phyloP scores from a whole-genome alignment of 2,329 filamentous ascomycete genomes.

The Monilinia laxa region DNA sequence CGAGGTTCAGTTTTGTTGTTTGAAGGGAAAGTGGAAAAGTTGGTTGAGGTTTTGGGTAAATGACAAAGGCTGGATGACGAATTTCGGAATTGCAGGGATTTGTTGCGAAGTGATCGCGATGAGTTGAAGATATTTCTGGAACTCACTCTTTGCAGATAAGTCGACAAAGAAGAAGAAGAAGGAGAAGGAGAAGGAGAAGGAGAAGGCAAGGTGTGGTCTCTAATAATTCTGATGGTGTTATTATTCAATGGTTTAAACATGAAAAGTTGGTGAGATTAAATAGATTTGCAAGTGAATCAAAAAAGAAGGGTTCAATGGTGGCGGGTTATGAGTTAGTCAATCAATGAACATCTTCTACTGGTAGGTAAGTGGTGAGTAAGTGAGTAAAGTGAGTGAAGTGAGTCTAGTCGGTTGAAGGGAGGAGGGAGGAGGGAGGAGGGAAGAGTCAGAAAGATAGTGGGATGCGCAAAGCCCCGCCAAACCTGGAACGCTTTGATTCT shows the following conservation, averaged over 20 bases:
- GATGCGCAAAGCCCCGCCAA: slow-evolving; percentile 15
- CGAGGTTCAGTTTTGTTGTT: background rate
- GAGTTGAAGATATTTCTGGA: slow-evolving; percentile 17
- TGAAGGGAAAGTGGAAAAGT: slow-evolving; percentile 9
- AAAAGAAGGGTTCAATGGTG: background rate
- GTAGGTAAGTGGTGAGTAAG: background rate
- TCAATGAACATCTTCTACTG: background rate
- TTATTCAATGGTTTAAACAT: background rate
- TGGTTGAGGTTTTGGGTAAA: background rate
- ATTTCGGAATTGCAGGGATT: slow-evolving; percentile 20
- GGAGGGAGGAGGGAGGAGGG: background rate
- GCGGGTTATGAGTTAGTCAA: background rate
- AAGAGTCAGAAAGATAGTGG: background rate
- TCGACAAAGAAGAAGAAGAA: background rate
- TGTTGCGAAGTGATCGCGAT: slow-evolving; percentile 3
- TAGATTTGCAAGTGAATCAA: slow-evolving; percentile 7
- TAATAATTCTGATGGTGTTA: background rate
- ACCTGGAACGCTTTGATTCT: slow-evolving; percentile 1
- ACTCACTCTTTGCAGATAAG: background rate
- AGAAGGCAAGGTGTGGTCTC: background rate
- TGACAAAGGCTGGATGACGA: slow-evolving; percentile 20
- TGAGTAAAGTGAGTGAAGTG: background rate
- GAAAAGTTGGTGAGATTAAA: background rate
- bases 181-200: no score
- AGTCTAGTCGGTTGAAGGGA: background rate